Conservation (phyloP, 345 rosid species). For the Populus ilicifolia region DNA sequence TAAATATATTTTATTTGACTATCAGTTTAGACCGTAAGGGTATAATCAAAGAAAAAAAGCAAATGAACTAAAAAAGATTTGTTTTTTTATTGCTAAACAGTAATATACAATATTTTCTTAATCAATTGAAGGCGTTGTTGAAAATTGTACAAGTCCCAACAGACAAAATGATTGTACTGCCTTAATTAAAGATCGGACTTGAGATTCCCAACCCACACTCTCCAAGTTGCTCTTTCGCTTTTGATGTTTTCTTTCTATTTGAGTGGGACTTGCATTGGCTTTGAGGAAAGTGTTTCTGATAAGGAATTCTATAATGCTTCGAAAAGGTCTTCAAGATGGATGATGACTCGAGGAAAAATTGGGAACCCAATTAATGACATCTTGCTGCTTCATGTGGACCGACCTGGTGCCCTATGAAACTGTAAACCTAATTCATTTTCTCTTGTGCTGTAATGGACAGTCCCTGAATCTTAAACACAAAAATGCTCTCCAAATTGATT, state of each 20-base stretch:
- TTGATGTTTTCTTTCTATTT: background rate
- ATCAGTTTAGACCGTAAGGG: too few relatives aligned
- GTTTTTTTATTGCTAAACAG: too few relatives aligned
- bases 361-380: too few relatives aligned
- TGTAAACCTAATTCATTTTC: too few relatives aligned
- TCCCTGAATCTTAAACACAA: too few relatives aligned
- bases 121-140: background rate
- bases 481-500: too few relatives aligned
- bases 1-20: too few relatives aligned
- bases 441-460: background rate
- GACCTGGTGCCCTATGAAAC: too few relatives aligned
- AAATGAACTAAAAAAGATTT: too few relatives aligned
- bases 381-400: background rate
- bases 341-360: background rate
- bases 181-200: background rate
- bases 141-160: background rate
- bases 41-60: too few relatives aligned
- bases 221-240: background rate
- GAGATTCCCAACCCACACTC: conserved; percentile 7
- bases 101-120: too few relatives aligned
- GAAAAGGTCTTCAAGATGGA: background rate
- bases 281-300: background rate
- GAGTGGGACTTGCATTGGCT: background rate
- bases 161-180: background rate
- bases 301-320: background rate